Conservation (phyloP, 257 asterid species). For the Plantago ovata region DNA sequence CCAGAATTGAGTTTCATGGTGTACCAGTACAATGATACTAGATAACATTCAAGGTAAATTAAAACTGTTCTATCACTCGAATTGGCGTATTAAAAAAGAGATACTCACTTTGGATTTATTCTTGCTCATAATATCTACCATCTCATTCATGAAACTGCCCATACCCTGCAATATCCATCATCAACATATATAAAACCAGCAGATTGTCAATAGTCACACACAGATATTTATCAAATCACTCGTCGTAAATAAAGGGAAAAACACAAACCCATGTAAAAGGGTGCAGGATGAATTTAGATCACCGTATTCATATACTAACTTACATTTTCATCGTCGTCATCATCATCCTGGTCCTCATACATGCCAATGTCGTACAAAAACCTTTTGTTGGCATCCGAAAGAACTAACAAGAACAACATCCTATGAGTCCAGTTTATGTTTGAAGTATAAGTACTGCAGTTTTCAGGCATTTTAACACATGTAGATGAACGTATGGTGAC, state of each 20-base stretch:
- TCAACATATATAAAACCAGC: background rate
- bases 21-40: background rate
- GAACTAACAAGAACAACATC: slow-evolving; percentile 45
- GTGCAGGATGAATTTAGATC: too few relatives aligned
- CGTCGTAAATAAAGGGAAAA: too few relatives aligned
- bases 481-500: slow-evolving; percentile 10
- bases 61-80: background rate
- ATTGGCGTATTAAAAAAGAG: background rate
- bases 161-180: slow-evolving; percentile 62
- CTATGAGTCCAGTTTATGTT: slow-evolving; percentile 19
- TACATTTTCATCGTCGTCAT: slow-evolving; percentile 68
- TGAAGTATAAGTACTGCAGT: slow-evolving; percentile 20
- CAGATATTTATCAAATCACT: too few relatives aligned
- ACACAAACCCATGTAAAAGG: too few relatives aligned
- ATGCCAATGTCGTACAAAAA: slow-evolving; percentile 86
- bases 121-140: slow-evolving; percentile 80
- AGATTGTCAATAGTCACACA: background rate
- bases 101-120: slow-evolving; percentile 49
- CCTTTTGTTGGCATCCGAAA: slow-evolving; percentile 70
- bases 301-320: slow-evolving; percentile 1
- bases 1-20: slow-evolving; percentile 28
- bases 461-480: slow-evolving; percentile 10
- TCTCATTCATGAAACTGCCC: slow-evolving; percentile 85
- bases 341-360: slow-evolving; percentile 45
- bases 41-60: background rate